phyloP scores from a whole-genome alignment of 2,329 filamentous ascomycete species.

The Epichloe brachyelytri region DNA sequence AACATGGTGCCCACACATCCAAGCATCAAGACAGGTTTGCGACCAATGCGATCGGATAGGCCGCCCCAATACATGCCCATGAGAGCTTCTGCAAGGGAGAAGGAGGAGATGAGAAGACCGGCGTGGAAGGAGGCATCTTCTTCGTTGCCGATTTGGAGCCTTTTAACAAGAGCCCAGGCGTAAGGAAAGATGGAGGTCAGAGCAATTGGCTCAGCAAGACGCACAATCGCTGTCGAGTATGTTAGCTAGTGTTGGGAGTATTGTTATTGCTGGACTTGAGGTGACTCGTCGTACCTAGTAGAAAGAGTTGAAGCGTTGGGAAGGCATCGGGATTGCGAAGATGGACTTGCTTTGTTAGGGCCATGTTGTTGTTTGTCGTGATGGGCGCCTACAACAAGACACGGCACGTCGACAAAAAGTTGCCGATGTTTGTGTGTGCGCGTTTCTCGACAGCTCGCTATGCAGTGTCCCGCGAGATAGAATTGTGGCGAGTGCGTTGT shows the following conservation, averaged over 20 bases:
- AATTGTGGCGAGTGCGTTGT: background rate
- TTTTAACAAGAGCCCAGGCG: conserved; percentile 70
- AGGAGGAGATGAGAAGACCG: conserved; percentile 76
- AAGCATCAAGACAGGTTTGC: conserved; percentile 72
- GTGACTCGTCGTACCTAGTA: conserved; percentile 51
- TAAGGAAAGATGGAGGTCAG: conserved; percentile 91
- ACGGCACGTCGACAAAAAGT: conserved; percentile 18
- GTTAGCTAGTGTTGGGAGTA: conserved; percentile 7
- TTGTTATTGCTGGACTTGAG: background rate
- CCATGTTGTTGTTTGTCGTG: conserved; percentile 34
- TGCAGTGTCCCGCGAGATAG: background rate
- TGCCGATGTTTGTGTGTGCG: conserved; percentile 14
- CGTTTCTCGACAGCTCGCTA: background rate
- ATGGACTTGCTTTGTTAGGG: conserved; percentile 35
- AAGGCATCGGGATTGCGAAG: conserved; percentile 59
- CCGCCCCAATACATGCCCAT: conserved; percentile 85
- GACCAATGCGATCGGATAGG: conserved; percentile 67
- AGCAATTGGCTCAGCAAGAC: conserved; percentile 83
- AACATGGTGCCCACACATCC: conserved; percentile 74
- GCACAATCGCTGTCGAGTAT: conserved; percentile 59
- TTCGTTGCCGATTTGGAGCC: conserved; percentile 58
- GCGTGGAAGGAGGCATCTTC: conserved; percentile 78
- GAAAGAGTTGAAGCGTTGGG: conserved; percentile 67
- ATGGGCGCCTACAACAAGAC: conserved; percentile 31
- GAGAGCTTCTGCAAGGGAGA: conserved; percentile 66